Evolutionary conservation across 2,329 filamentous ascomycete genomes (phyloP).

Genomic region (Tolypocladium capitatum): DNA sequence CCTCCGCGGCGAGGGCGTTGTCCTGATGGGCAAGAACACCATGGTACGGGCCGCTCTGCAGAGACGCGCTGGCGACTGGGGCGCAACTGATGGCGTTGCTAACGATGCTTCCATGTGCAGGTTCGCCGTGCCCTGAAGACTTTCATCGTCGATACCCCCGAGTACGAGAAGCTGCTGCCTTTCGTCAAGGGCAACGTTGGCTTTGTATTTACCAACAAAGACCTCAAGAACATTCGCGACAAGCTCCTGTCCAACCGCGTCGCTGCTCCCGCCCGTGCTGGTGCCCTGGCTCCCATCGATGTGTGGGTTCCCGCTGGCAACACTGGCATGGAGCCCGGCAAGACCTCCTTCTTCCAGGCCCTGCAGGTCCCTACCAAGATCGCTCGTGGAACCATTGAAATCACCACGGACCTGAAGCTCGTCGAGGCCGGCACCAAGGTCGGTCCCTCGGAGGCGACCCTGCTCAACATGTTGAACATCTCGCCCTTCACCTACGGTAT

Average conservation of each 20-base stretch:
- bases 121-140: constrained; percentile 95
- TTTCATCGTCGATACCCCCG: constrained; percentile 78
- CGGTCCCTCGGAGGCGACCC: constrained; percentile 94
- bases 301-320: constrained; percentile 96
- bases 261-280: constrained; percentile 92
- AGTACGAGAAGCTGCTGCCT: constrained; percentile 96
- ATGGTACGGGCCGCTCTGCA: constrained; percentile 52
- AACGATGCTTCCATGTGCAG: constrained; percentile 25
- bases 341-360: constrained; percentile 99
- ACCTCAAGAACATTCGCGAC: constrained; percentile 84
- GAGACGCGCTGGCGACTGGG: constrained; percentile 1
- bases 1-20: constrained; percentile 82
- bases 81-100: constrained; percentile 4
- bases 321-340: constrained; percentile 99
- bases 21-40: constrained; percentile 99
- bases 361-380: constrained; percentile 99
- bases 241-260: constrained; percentile 96
- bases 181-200: constrained; percentile 96
- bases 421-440: constrained; percentile 88
- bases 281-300: constrained; percentile 85
- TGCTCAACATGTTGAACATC: constrained; percentile 99
- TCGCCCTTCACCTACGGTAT: constrained; percentile 99
- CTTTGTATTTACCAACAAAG: constrained; percentile 98
- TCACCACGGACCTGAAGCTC: constrained; percentile 94
- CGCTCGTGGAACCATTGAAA: constrained; percentile 99